Evolutionary conservation across 805 yeast genomes (phyloP), one percentile per base, ranked within the genome.

Genomic region (Candida patagonica): DNA sequence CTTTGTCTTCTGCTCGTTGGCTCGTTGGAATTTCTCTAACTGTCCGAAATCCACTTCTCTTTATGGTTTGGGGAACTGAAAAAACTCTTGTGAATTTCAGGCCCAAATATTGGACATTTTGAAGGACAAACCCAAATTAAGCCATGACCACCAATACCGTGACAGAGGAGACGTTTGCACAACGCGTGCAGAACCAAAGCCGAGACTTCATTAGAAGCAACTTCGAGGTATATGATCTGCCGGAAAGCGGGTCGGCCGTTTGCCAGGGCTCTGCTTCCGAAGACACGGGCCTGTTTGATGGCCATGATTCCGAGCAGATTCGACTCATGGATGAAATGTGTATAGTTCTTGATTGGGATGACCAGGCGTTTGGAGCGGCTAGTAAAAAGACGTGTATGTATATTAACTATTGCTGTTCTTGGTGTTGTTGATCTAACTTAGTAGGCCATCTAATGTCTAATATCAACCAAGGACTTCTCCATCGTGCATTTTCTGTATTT

Each of bases 401-500:
- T 31, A 7, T 12, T 5, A 30, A 12, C 12, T 6, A 26, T 26
- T 5, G 6, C 29, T 6, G 29, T 26, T 26, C 29, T 26, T n/a
- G 29, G 12, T 26, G 26, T 6, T 12, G 13, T 26, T 26, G 29
- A 15, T n/a, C 4, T 6, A n/a, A 26, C 15, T 26, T 26, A 15
- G 6, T 26, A 31, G 35, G 57, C 42, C 71, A 66, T 48, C 63
- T 92, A 40, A 84, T 87, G 95, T 71, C 72, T 32, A 88, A 88
- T 61, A 92, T 92, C 54, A 70, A 87, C 38, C 65, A 67, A 46
- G 98, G 98, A 3, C 68, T 92, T 36, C 68, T 92, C 44, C 99
- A 92, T 64, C 75, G 99, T 51, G 97, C 97, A 0, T 92, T 92
- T 58, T 84, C 95, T 20, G 96, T 88, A n/a, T 92, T 92, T 53